Evolutionary conservation across 768 basidiomycete species (phyloP).

Genomic region (Pleurotus platypus): DNA sequence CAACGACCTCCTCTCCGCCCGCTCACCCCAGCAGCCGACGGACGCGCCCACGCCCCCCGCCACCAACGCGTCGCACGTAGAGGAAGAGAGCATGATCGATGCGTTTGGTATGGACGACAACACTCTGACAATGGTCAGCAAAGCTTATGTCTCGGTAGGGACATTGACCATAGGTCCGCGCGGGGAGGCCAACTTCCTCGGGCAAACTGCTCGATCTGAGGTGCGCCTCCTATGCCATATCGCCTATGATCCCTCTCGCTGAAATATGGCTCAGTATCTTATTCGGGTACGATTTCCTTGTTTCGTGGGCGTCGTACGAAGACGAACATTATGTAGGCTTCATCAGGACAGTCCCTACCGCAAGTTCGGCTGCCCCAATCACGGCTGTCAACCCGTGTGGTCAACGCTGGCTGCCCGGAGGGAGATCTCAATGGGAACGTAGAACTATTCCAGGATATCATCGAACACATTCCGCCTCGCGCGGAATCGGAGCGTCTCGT

Average conservation of each 20-base stretch:
- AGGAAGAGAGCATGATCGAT: conserved; percentile 43
- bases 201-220: conserved; percentile 67
- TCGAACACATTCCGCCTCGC: conserved; percentile 47
- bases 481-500: conserved; percentile 59
- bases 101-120: conserved; percentile 36
- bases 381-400: conserved; percentile 36
- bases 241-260: background rate
- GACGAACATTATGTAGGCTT: conserved; percentile 16
- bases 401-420: conserved; percentile 33
- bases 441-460: conserved; percentile 39
- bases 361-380: conserved; percentile 14
- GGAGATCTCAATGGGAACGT: conserved; percentile 24
- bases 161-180: conserved; percentile 54
- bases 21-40: conserved; percentile 17
- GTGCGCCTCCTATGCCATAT: conserved; percentile 29
- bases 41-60: background rate
- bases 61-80: conserved; percentile 13
- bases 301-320: background rate
- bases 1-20: conserved; percentile 25
- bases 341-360: conserved; percentile 16
- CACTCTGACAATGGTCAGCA: background rate
- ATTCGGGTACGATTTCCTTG: conserved; percentile 41
- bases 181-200: conserved; percentile 55
- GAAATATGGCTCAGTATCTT: conserved; percentile 40
- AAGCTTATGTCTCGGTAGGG: conserved; percentile 28